Evolutionary conservation across 177 flowering plant genomes (phyloP).

Genomic region (Vitis hybrid): DNA sequence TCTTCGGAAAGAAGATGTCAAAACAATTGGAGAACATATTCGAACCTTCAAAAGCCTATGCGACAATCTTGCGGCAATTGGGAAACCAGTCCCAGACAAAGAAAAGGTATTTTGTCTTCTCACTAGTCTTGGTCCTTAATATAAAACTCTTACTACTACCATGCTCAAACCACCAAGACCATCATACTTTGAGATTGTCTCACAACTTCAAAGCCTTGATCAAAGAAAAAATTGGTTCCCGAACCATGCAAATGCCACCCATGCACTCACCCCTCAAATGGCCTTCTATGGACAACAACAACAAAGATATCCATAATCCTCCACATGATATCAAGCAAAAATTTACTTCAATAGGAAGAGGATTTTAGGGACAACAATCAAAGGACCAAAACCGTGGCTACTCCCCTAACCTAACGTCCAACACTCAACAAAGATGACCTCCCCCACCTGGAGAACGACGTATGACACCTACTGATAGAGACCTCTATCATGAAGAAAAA

Average conservation of each 20-base stretch:
- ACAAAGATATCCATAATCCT: no score
- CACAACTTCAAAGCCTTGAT: slow-evolving; percentile 13
- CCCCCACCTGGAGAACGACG: no score
- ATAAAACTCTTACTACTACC: slow-evolving; percentile 9
- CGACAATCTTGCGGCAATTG: slow-evolving; percentile 11
- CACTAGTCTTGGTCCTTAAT: slow-evolving; percentile 7
- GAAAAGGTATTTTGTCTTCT: slow-evolving; percentile 7
- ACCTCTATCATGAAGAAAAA: no score
- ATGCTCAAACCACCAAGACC: background rate
- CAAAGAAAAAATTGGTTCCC: background rate
- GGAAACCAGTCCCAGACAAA: slow-evolving; percentile 9
- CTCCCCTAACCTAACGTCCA: no score
- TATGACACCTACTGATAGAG: no score
- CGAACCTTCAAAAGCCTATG: slow-evolving; percentile 14
- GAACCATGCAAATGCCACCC: no score
- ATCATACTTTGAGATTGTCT: slow-evolving; percentile 7
- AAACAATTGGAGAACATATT: slow-evolving; percentile 8
- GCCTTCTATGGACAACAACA: no score
- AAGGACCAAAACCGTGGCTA: no score
- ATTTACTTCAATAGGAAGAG: no score
- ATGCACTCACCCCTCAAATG: no score
- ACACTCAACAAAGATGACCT: no score
- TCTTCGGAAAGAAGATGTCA: background rate
- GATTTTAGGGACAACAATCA: no score
- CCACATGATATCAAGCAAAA: background rate